A percentile compares a stretch with the other conserved stretches of the same genome.
Conservation (phyloP, 75 land plant species). For the Picea sitchensis region DNA sequence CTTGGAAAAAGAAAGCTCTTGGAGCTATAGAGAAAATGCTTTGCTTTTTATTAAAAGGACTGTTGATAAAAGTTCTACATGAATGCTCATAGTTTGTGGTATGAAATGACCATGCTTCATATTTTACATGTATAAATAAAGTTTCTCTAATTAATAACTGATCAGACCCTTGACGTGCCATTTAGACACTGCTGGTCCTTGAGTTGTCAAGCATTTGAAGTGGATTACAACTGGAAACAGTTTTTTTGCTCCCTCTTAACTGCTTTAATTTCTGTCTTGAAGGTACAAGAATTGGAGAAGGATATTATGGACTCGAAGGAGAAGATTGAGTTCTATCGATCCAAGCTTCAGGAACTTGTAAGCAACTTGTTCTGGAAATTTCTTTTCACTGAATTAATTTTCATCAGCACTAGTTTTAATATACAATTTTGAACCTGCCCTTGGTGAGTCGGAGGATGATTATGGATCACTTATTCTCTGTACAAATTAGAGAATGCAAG, state of each 20-base stretch:
- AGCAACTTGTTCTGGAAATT: conserved; percentile 16
- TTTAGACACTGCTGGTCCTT: not conserved
- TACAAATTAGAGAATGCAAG: not conserved
- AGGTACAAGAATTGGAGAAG: conserved; percentile 57
- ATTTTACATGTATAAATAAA: not conserved
- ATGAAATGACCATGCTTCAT: not conserved
- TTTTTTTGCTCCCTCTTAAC: not conserved
- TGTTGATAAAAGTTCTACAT: not conserved
- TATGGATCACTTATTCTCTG: not conserved
- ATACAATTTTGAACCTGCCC: not conserved
- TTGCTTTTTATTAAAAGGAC: not conserved
- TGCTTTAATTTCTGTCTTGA: conserved; percentile 5
- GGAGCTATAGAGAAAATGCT: not conserved
- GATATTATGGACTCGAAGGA: conserved; percentile 82
- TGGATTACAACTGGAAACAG: not conserved
- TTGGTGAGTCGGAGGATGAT: not conserved
- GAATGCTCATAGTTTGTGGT: not conserved
- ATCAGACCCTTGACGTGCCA: not conserved
- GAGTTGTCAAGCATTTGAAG: not conserved
- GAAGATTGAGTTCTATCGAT: conserved; percentile 83
- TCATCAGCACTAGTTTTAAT: not conserved
- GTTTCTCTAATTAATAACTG: not conserved
- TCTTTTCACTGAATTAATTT: not conserved
- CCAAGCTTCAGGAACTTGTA: conserved; percentile 94
- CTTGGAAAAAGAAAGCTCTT: not conserved